A percentile compares a stretch with the other conserved stretches of the same genome.
Conservation (phyloP, 768 basidiomycete genomes). For the Mycena floridula region DNA sequence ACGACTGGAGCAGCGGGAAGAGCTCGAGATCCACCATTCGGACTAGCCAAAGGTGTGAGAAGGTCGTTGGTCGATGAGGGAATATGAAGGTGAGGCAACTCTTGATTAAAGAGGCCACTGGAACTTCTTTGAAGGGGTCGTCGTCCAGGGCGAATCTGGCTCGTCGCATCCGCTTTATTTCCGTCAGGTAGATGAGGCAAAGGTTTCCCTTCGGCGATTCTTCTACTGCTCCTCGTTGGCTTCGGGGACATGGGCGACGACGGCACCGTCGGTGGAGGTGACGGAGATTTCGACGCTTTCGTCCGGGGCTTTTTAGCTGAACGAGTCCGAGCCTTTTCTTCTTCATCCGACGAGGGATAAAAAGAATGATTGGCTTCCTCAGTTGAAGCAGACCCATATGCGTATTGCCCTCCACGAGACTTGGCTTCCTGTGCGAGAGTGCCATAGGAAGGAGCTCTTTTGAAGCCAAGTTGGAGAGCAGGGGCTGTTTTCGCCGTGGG, state of each 20-base stretch:
- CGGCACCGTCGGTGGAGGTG: slow-evolving; percentile 19
- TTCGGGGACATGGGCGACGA: too few species aligned
- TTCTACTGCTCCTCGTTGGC: not conserved
- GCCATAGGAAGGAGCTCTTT: slow-evolving; percentile 60
- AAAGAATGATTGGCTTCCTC: slow-evolving; percentile 28
- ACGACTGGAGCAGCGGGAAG: slow-evolving; percentile 12
- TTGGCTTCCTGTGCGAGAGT: slow-evolving; percentile 25
- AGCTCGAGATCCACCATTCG: slow-evolving; percentile 10
- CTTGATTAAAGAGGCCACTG: slow-evolving; percentile 48
- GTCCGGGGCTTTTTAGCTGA: slow-evolving; percentile 58
- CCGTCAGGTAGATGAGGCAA: too few species aligned
- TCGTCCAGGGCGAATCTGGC: too few species aligned
- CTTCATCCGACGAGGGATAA: slow-evolving; percentile 67
- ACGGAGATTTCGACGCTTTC: slow-evolving; percentile 13
- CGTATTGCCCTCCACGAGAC: slow-evolving; percentile 2
- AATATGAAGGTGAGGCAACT: slow-evolving; percentile 44
- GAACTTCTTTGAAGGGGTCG: not conserved
- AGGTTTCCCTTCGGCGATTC: too few species aligned
- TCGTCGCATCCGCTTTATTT: too few species aligned
- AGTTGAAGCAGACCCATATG: slow-evolving; percentile 12
- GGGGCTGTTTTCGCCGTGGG: slow-evolving; percentile 9
- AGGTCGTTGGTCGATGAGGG: slow-evolving; percentile 18
- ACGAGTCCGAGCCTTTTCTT: slow-evolving; percentile 57
- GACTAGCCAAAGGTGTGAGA: slow-evolving; percentile 4
- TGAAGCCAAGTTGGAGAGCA: slow-evolving; percentile 20